Percentiles rank a stretch among this genome's conserved stretches.
phyloP scores from a whole-genome alignment of 768 basidiomycete genomes.

The Phlebiopsis gigantea region DNA sequence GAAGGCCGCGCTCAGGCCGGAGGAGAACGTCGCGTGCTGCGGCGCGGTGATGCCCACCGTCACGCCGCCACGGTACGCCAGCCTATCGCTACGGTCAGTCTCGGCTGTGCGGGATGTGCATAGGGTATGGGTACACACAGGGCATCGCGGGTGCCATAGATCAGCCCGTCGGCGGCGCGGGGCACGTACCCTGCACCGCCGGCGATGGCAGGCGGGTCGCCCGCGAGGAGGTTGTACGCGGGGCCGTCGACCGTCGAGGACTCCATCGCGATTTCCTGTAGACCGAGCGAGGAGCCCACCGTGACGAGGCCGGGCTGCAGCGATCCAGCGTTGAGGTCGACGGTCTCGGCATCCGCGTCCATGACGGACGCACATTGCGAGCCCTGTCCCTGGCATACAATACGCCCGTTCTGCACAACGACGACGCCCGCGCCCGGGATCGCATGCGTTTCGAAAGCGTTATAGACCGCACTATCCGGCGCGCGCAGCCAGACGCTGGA shows the following conservation, averaged over 20 bases:
- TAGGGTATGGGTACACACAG: slow-evolving; percentile 13
- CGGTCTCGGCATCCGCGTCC: slow-evolving; percentile 10
- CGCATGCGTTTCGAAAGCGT: slow-evolving; percentile 12
- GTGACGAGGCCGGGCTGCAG: slow-evolving; percentile 58
- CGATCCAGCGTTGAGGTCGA: slow-evolving; percentile 64
- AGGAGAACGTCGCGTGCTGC: slow-evolving; percentile 25
- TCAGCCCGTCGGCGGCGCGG: slow-evolving; percentile 59
- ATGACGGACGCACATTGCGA: slow-evolving; percentile 11
- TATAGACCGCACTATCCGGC: not conserved
- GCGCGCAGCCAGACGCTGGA: slow-evolving; percentile 28
- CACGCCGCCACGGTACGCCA: slow-evolving; percentile 46
- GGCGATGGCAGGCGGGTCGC: slow-evolving; percentile 36
- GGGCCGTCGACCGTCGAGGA: slow-evolving; percentile 55
- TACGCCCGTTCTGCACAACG: slow-evolving; percentile 46
- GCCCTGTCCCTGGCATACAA: slow-evolving; percentile 40
- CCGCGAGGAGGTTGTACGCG: slow-evolving; percentile 41
- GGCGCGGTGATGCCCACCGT: slow-evolving; percentile 37
- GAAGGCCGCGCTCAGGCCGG: slow-evolving; percentile 38
- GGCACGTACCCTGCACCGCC: slow-evolving; percentile 39
- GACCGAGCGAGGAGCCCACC: slow-evolving; percentile 54
- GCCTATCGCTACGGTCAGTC: slow-evolving; percentile 6
- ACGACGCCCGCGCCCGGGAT: slow-evolving; percentile 28
- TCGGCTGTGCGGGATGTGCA: not conserved
- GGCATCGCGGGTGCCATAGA: slow-evolving; percentile 36
- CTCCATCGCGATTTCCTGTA: slow-evolving; percentile 59